Base-by-base conservation (phyloP, 2,329 filamentous ascomycete species). In the Talaromyces sp. region DNA sequence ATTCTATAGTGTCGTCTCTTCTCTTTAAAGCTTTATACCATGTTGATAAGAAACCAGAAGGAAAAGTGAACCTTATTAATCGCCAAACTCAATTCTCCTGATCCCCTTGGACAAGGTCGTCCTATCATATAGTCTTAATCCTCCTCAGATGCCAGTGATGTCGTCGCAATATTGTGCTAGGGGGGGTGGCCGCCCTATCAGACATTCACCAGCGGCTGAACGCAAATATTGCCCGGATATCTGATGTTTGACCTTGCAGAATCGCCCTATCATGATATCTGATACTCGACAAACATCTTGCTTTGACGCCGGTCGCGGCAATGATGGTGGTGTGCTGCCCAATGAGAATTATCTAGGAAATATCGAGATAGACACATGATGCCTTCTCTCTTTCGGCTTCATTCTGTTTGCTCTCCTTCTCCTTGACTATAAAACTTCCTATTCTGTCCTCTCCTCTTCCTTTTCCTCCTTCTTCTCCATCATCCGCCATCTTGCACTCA, bases 301-400 rank as follows among this genome's bases (percentile, higher is more conserved):
- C 14, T 22, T 33, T 37, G 52, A 56, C n/a, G 52, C 37, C 39
- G 6, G 22, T 43, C 39, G 56, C 56, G 39, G 39, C 27, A 41
- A 59, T 45, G 37, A 33, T 59, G 56, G 56, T 43, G 56, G 37
- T 43, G 22, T 43, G 37, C 24, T 59, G 35, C 22, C 56, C 56
- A 59, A 59, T 59, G 37, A 59, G 22, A 59, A 59, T n/a, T 31
- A 14, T 37, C 33, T 16, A 43, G 56, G 22, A 43, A 37, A 45
- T 45, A 10, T 59, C 24, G 37, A 59, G 22, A 43, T 33, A 43
- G 19, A 45, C 19, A 27, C 56, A 59, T 45, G 37, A 45, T 59
- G 22, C 37, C 37, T 59, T 59, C 27, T 31, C 3, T 11, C n/a
- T 8, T 24, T 56, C 13, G 11, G 22, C 27, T 24, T 39, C 37